Evolutionary conservation across 139 green algal genomes (phyloP).

Genomic region (Picochlorum sp.): DNA sequence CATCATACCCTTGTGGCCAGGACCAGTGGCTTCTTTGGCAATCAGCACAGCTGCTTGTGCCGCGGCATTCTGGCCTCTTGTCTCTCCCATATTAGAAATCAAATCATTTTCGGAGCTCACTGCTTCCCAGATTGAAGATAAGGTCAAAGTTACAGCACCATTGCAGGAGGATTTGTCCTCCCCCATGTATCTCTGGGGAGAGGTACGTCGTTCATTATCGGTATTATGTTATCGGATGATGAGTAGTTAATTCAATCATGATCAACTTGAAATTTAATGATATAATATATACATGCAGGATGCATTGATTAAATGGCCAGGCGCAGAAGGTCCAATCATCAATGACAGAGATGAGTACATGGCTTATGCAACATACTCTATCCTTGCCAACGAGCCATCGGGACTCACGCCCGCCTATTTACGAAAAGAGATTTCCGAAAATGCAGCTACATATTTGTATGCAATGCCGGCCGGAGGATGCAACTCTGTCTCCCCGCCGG

Average conservation of each 20-base stretch:
- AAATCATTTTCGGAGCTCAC: conserved; percentile 32
- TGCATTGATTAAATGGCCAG: conserved; percentile 73
- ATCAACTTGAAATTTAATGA: too few relatives aligned
- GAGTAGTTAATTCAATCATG: too few relatives aligned
- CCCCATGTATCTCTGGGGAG: background rate
- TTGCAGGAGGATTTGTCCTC: conserved; percentile 26
- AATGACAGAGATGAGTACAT: conserved; percentile 71
- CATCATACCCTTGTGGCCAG: background rate
- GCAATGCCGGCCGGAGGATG: conserved; percentile 42
- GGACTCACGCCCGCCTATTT: conserved; percentile 38
- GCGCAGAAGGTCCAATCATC: conserved; percentile 59
- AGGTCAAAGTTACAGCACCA: conserved; percentile 49
- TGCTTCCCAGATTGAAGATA: conserved; percentile 60
- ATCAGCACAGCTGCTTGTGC: conserved; percentile 23
- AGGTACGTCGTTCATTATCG: too few relatives aligned
- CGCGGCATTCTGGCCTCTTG: conserved; percentile 36
- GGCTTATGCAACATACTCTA: conserved; percentile 47
- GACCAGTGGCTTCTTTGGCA: background rate
- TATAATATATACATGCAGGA: conserved; percentile 75
- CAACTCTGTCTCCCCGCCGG: conserved; percentile 24
- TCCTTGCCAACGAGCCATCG: conserved; percentile 25
- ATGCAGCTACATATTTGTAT: conserved; percentile 42
- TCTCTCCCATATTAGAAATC: conserved; percentile 54
- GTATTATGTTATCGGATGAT: too few relatives aligned
- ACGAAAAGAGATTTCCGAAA: background rate